These are phyloP conservation scores for Termitomyces sp. DNA, from an alignment of 768 basidiomycete genomes.

Conservation along the genomic window DNA sequence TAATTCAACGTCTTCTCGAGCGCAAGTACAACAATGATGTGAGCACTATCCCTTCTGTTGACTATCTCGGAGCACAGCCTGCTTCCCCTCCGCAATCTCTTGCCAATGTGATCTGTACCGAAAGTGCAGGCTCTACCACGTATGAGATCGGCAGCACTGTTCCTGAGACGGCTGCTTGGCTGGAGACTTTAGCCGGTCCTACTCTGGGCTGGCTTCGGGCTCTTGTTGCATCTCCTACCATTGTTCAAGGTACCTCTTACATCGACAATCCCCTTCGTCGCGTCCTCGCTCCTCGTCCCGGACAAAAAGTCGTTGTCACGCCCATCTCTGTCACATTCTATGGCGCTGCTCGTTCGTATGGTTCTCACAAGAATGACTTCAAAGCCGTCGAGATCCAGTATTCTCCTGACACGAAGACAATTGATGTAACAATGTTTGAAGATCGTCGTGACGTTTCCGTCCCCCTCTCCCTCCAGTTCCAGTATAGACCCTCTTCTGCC, in stretches of 20 bases:
- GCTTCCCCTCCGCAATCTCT: conserved; percentile 24
- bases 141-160: conserved; percentile 44
- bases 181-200: conserved; percentile 79
- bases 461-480: conserved; percentile 77
- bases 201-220: conserved; percentile 84
- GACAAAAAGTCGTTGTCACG: conserved; percentile 71
- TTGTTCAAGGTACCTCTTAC: conserved; percentile 84
- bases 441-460: conserved; percentile 74
- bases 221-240: conserved; percentile 69
- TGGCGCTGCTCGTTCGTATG: conserved; percentile 78
- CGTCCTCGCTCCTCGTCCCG: conserved; percentile 73
- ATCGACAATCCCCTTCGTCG: conserved; percentile 87
- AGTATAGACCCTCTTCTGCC: conserved; percentile 83
- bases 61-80: conserved; percentile 65
- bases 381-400: conserved; percentile 78
- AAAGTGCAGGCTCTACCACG: conserved; percentile 36
- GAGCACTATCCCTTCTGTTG: conserved; percentile 69
- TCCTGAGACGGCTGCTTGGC: conserved; percentile 69
- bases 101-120: conserved; percentile 36
- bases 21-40: conserved; percentile 73
- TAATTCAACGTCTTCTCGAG: conserved; percentile 75
- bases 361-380: conserved; percentile 66
- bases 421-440: conserved; percentile 75
- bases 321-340: conserved; percentile 61
- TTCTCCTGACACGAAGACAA: conserved; percentile 41